Percentiles rank a stretch among this genome's conserved stretches.
Conservation (phyloP, 352 stramenopile species). For the Pythium oligandrum region DNA sequence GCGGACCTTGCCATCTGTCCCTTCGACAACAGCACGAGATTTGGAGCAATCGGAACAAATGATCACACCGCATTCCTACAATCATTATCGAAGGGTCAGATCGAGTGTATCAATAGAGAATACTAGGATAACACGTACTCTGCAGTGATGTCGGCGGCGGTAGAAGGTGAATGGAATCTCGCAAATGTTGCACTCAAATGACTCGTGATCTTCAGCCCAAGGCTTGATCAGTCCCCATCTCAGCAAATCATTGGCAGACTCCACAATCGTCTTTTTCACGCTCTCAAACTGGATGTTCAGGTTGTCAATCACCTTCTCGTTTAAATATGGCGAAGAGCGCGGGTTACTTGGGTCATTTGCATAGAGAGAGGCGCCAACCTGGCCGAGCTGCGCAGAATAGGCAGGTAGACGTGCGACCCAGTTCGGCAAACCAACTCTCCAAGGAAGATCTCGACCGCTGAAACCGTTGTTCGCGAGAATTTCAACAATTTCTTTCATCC, state of each 20-base stretch:
- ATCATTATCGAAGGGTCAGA: no score
- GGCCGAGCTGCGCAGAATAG: constrained; percentile 80
- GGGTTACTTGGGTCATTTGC: constrained; percentile 45
- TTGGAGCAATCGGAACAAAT: constrained; percentile 85
- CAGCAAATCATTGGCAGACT: constrained; percentile 77
- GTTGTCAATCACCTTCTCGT: constrained; percentile 75
- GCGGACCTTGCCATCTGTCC: constrained; percentile 65
- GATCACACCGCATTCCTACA: constrained; percentile 81
- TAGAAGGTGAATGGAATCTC: constrained; percentile 79
- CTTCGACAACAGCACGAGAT: constrained; percentile 81
- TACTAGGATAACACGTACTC: constrained; percentile 29
- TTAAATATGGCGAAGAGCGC: constrained; percentile 70
- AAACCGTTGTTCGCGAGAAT: constrained; percentile 80
- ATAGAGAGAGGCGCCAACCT: constrained; percentile 78
- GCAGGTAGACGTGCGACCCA: constrained; percentile 83
- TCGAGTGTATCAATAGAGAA: background rate
- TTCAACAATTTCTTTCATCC: constrained; percentile 88
- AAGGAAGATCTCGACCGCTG: constrained; percentile 82
- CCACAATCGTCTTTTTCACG: constrained; percentile 58
- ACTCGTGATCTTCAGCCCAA: constrained; percentile 85
- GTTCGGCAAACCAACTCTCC: constrained; percentile 70
- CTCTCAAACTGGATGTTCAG: constrained; percentile 76
- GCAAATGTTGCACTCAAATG: constrained; percentile 67
- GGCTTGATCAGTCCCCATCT: constrained; percentile 86
- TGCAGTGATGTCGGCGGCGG: constrained; percentile 77